These are phyloP conservation scores for Chiua virens DNA, from an alignment of 768 basidiomycete genomes.

Conservation along the genomic window DNA sequence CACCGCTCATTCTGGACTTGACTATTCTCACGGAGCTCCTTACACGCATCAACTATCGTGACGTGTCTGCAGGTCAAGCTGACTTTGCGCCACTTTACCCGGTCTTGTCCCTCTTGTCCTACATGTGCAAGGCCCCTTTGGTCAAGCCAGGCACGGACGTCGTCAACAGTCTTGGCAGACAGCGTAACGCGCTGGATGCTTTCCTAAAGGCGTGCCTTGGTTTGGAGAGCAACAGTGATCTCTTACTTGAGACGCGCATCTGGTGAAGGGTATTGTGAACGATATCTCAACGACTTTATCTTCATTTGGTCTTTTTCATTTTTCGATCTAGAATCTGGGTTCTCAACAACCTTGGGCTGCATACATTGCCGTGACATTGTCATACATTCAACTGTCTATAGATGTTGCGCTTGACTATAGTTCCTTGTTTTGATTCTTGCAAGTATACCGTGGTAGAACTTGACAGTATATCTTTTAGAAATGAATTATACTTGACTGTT, in stretches of 20 bases:
- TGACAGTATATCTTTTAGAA: conserved; percentile 1
- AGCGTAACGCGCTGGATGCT: conserved; percentile 89
- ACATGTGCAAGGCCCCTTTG: conserved; percentile 98
- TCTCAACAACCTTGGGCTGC: conserved; percentile 21
- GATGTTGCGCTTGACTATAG: neutral
- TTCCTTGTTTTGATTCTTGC: neutral
- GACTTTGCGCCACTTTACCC: conserved; percentile 87
- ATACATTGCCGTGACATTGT: neutral
- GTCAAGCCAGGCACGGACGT: conserved; percentile 93
- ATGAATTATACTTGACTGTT: neutral
- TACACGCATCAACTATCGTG: conserved; percentile 89
- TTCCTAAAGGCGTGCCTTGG: conserved; percentile 96
- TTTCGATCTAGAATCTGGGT: conserved; percentile 1
- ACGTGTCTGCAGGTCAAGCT: conserved; percentile 38
- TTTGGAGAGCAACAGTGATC: conserved; percentile 77
- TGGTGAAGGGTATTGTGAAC: conserved; percentile 55
- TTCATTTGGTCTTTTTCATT: neutral
- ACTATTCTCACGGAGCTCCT: conserved; percentile 91
- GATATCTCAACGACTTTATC: neutral
- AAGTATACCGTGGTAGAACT: neutral
- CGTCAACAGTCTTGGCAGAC: conserved; percentile 92
- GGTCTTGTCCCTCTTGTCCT: conserved; percentile 88
- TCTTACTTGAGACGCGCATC: conserved; percentile 83
- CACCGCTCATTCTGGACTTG: conserved; percentile 93
- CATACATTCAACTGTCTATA: conserved; percentile 19